A percentile compares a stretch with the other conserved stretches of the same genome.
Evolutionary conservation across 1,284 basidiomycete species (phyloP).

Genomic region (Pterula multifida): DNA sequence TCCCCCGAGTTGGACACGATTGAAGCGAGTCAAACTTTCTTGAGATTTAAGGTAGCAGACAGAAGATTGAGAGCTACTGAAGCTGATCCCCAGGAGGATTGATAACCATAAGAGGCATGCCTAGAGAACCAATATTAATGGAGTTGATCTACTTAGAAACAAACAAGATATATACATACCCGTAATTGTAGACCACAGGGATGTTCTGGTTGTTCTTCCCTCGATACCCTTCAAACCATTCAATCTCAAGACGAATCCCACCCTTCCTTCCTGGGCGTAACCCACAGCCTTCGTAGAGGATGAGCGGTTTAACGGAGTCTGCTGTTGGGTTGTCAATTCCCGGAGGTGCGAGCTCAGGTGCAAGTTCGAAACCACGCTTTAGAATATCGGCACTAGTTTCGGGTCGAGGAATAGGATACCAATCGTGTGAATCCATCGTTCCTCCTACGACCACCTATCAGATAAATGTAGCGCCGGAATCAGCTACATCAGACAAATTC

Average conservation of each 20-base stretch:
- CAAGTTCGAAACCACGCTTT: conserved; percentile 32
- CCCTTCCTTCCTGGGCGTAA: conserved; percentile 59
- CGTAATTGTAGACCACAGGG: conserved; percentile 46
- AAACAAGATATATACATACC: conserved; percentile 34
- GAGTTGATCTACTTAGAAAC: conserved; percentile 1
- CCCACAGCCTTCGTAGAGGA: conserved; percentile 64
- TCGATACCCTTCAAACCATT: conserved; percentile 23
- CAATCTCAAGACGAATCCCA: conserved; percentile 57
- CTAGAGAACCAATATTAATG: conserved; percentile 17
- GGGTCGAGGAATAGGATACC: conserved; percentile 44
- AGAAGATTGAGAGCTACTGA: conserved; percentile 41
- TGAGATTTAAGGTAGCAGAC: conserved; percentile 24
- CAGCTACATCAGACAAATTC: neutral
- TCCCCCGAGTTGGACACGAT: too few relatives aligned
- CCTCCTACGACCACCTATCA: conserved; percentile 56
- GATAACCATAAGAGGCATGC: conserved; percentile 57
- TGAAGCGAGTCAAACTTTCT: too few relatives aligned
- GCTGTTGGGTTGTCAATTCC: conserved; percentile 30
- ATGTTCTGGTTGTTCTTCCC: conserved; percentile 19
- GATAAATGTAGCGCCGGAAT: neutral
- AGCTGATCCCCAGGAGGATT: conserved; percentile 66
- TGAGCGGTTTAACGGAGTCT: conserved; percentile 44
- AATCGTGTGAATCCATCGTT: conserved; percentile 48
- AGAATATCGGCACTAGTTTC: conserved; percentile 41
- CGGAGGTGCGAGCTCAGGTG: conserved; percentile 44